These are phyloP conservation scores for Durotheca rogersii DNA, from an alignment of 495 filamentous ascomycete genomes.

Conservation along the genomic window DNA sequence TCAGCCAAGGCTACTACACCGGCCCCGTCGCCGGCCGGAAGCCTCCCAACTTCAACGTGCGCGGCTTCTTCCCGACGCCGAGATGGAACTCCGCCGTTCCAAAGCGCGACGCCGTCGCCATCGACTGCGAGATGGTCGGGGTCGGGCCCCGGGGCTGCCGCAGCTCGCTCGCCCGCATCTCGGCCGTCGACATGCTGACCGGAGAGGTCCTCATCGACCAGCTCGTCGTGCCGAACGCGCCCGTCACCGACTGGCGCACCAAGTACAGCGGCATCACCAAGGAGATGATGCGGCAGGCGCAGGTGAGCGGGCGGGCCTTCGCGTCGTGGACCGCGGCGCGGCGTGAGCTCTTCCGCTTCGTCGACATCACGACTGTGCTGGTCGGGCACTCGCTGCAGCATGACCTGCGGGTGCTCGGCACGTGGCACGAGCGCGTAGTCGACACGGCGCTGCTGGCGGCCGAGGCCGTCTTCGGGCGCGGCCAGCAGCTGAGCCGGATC, in stretches of 20 bases:
- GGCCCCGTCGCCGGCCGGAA: not conserved
- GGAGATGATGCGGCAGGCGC: constrained; percentile 10
- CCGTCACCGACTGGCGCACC: constrained; percentile 44
- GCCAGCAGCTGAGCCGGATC: constrained; percentile 1
- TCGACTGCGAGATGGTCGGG: constrained; percentile 56
- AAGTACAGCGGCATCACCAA: constrained; percentile 41
- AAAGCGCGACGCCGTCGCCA: constrained; percentile 38
- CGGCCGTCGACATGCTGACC: constrained; percentile 47
- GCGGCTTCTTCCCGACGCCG: constrained; percentile 4
- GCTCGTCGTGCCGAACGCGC: constrained; percentile 41
- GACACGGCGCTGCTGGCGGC: constrained; percentile 35
- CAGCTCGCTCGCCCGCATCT: constrained; percentile 45
- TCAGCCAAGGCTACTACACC: constrained; percentile 4
- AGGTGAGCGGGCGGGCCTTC: constrained; percentile 11
- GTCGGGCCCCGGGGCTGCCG: constrained; percentile 28
- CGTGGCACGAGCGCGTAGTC: constrained; percentile 32
- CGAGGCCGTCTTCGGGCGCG: constrained; percentile 28
- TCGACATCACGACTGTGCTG: constrained; percentile 41
- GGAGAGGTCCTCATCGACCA: constrained; percentile 45
- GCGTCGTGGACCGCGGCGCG: constrained; percentile 38
- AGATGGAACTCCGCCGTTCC: not conserved
- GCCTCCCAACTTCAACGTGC: not conserved
- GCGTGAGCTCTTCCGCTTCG: constrained; percentile 36
- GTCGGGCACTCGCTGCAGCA: constrained; percentile 31
- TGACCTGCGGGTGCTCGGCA: constrained; percentile 32